Base-by-base conservation (phyloP, 2,329 filamentous ascomycete genomes). In the Drechslerella stenobrocha region DNA sequence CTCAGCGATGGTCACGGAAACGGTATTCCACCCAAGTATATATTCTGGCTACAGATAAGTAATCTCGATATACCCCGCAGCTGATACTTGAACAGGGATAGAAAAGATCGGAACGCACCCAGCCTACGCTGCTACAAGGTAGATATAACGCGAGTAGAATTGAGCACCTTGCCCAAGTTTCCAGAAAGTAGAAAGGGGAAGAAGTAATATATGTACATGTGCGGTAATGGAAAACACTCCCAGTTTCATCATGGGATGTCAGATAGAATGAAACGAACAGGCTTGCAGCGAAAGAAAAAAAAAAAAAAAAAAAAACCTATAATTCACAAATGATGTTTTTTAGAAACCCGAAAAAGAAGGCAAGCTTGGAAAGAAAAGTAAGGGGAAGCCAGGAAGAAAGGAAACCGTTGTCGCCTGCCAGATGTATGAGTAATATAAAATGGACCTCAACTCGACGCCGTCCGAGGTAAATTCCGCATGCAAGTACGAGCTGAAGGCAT, bases 391-490 rank as follows among this genome's bases (percentile, higher is more conserved):
- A n/a, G n/a, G n/a, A n/a, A n/a, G 11, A 42, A 42, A 20, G 37
- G 22, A 42, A 42, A 3, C 37, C 37, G 26, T 61, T 59, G 37
- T 69, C 51, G 52, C 55, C 55, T 35, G 56, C 57, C 64, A 52
- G 47, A 42, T 46, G 57, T 56, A 40, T 69, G 28, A 37, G 51
- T 57, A 51, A 63, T 30, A 48, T 52, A 70, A 60, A 57, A 45
- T 4, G 55, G 35, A 35, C 53, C 30, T 40, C 59, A 63, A 60
- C 58, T 63, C 48, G 56, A 69, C 58, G 64, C 58, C 56, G 47
- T 34, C 57, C 52, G 53, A 61, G 55, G 52, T 65, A 56, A n/a
- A 53, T 40, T 44, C 46, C 53, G 40, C 18, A 47, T 24, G 18
- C 15, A 44, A 59, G 23, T 30, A 34, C 45, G 28, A 45, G 22